Base-by-base conservation (phyloP, 495 filamentous ascomycete species). In the Hyaloscypha finlandica region DNA sequence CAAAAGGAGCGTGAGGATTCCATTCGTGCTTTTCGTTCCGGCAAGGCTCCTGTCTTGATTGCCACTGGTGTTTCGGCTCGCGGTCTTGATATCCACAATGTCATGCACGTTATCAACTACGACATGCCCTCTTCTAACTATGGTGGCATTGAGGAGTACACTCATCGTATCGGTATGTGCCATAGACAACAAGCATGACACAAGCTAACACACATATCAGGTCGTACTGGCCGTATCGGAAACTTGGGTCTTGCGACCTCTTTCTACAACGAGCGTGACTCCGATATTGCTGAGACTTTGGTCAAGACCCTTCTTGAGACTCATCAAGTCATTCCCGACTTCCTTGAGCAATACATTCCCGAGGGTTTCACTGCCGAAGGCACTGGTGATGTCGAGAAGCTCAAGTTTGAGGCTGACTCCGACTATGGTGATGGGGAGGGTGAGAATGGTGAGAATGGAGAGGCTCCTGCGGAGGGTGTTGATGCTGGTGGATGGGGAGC, bases 1-100 rank as follows among this genome's bases (percentile, higher is more conserved):
- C 95, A 99, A 77, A 85, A 83, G 70, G 95, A 98, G 81, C 90
- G 95, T 66, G 95, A 99, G 76, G 94, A 97, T 76, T 88, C 94
- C 3, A 83, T 99, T 88, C 90, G 92, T 72, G 85, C 88, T 5
- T 99, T 98, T 82, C 89, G 90, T 37, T 77, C 76, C 52, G 95
- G 90, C 5, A 81, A 82, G 52, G 80, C 83, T 30, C 94, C 95
- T 0, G 88, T 99, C 59, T 78, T 99, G 63, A 85, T 97, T 64
- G 85, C 94, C 6, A 97, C 94, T 59, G 90, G 90, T 22, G 84
- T 99, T 35, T 84, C 90, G 61, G 89, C 93, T 68, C 92, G 95
- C 71, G 95, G 95, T n/a, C 85, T 97, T 20, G 95, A 99, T 71
- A 88, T 97, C 29, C 85, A 84, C 59, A 91, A 94, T 63, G 87